Evolutionary conservation across 495 filamentous ascomycete species (phyloP).

Genomic region (Xylaria grammica): DNA sequence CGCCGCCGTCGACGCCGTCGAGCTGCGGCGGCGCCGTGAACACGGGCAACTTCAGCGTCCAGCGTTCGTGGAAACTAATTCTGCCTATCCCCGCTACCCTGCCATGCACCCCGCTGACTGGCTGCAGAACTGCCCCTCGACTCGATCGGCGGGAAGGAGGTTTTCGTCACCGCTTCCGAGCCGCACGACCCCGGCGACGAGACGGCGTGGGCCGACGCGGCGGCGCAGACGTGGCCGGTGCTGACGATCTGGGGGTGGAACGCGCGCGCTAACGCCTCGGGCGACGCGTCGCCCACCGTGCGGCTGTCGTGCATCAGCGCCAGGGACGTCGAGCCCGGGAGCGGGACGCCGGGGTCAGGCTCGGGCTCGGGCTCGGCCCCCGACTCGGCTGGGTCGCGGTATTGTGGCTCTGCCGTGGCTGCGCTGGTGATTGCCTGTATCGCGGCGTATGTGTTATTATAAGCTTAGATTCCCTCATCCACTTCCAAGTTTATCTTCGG

Average conservation of each 20-base stretch:
- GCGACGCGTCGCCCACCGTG: slow-evolving; percentile 23
- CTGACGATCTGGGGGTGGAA: slow-evolving; percentile 37
- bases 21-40: slow-evolving; percentile 29
- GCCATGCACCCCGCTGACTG: neutral
- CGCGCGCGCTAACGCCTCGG: slow-evolving; percentile 28
- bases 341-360: slow-evolving; percentile 18
- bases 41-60: slow-evolving; percentile 28
- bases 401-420: neutral
- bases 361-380: too few species aligned
- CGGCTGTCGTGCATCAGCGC: slow-evolving; percentile 33
- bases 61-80: slow-evolving; percentile 23
- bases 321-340: slow-evolving; percentile 15
- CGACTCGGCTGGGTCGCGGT: slow-evolving; percentile 2
- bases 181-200: slow-evolving; percentile 28
- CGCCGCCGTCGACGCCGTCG: slow-evolving; percentile 30
- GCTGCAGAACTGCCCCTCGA: slow-evolving; percentile 29
- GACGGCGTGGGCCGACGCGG: slow-evolving; percentile 25
- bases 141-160: slow-evolving; percentile 29
- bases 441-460: slow-evolving; percentile 5
- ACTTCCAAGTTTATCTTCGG: too few species aligned
- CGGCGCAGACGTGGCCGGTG: slow-evolving; percentile 26
- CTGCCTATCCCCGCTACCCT: neutral
- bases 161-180: slow-evolving; percentile 31
- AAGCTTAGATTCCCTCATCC: too few species aligned
- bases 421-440: slow-evolving; percentile 1